Conservation (phyloP, 441 rosid genomes). For the Erodium trifolium region DNA sequence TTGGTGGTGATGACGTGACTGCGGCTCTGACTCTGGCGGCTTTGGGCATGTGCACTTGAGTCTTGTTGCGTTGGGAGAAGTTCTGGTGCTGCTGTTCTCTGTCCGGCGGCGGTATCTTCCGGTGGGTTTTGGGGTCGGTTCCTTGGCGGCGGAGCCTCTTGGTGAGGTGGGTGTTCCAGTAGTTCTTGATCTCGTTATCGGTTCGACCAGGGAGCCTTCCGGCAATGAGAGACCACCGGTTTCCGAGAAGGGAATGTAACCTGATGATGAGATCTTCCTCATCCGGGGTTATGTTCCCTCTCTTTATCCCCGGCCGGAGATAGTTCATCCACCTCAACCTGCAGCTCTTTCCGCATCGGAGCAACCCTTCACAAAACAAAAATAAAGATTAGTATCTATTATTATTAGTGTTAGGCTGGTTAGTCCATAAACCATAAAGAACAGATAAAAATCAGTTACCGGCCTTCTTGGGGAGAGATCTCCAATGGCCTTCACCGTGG, state of each 20-base stretch:
- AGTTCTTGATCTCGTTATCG: slow-evolving; percentile 66
- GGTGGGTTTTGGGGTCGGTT: slow-evolving; percentile 32
- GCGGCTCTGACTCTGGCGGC: neutral
- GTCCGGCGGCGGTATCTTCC: slow-evolving; percentile 15
- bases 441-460: no score
- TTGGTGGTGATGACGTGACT: neutral
- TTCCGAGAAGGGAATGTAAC: slow-evolving; percentile 53
- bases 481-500: slow-evolving; percentile 68
- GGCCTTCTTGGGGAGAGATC: slow-evolving; percentile 53
- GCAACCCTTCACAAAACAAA: slow-evolving; percentile 33
- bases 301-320: slow-evolving; percentile 53
- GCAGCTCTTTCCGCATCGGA: slow-evolving; percentile 59
- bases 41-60: neutral
- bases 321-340: slow-evolving; percentile 72
- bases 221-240: slow-evolving; percentile 66
- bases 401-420: no score
- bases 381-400: no score
- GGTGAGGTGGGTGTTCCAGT: slow-evolving; percentile 54
- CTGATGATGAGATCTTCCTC: slow-evolving; percentile 23
- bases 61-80: neutral
- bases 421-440: no score
- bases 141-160: slow-evolving; percentile 34
- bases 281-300: slow-evolving; percentile 48
- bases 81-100: no score
- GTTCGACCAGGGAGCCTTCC: slow-evolving; percentile 72